phyloP scores from a whole-genome alignment of 805 yeast genomes.

The Cyberlindnera galapagoensis region DNA sequence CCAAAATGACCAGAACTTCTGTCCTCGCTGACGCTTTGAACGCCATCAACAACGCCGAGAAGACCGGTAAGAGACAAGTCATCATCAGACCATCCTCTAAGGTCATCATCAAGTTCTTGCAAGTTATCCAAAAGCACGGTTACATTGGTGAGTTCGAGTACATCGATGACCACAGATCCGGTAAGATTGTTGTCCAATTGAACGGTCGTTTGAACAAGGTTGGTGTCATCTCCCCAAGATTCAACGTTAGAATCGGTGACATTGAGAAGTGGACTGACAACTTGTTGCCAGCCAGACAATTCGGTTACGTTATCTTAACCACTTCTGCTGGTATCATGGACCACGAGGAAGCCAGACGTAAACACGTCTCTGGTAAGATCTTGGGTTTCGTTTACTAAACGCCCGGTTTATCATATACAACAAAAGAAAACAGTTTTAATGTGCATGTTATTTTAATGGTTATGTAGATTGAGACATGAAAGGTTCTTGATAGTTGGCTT shows the following conservation, averaged over 20 bases:
- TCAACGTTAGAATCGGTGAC: slow-evolving; percentile 92
- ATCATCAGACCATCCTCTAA: slow-evolving; percentile 97
- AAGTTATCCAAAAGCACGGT: slow-evolving; percentile 97
- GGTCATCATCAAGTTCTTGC: slow-evolving; percentile 94
- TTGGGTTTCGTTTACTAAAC: slow-evolving; percentile 92
- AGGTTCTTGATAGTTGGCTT: too few relatives aligned
- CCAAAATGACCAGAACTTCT: slow-evolving; percentile 91
- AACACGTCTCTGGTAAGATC: slow-evolving; percentile 98
- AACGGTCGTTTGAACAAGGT: slow-evolving; percentile 98
- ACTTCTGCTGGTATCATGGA: slow-evolving; percentile 99
- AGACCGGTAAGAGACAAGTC: slow-evolving; percentile 98
- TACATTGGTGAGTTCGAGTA: slow-evolving; percentile 98
- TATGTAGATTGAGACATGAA: too few relatives aligned
- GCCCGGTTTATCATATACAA: not conserved
- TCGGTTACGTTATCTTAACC: slow-evolving; percentile 95
- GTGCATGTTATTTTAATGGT: too few relatives aligned
- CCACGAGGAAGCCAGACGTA: slow-evolving; percentile 99
- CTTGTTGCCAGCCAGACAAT: slow-evolving; percentile 98
- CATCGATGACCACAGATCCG: slow-evolving; percentile 98
- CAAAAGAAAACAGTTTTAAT: too few relatives aligned
- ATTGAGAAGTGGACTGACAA: slow-evolving; percentile 98
- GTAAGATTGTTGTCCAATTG: slow-evolving; percentile 92
- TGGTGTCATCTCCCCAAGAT: slow-evolving; percentile 98
- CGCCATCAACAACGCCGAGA: slow-evolving; percentile 98
- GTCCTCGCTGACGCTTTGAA: slow-evolving; percentile 98